Percentiles rank a stretch among this genome's conserved stretches.
Evolutionary conservation across 768 basidiomycete genomes (phyloP).

Genomic region (Tephrocybe sp.): DNA sequence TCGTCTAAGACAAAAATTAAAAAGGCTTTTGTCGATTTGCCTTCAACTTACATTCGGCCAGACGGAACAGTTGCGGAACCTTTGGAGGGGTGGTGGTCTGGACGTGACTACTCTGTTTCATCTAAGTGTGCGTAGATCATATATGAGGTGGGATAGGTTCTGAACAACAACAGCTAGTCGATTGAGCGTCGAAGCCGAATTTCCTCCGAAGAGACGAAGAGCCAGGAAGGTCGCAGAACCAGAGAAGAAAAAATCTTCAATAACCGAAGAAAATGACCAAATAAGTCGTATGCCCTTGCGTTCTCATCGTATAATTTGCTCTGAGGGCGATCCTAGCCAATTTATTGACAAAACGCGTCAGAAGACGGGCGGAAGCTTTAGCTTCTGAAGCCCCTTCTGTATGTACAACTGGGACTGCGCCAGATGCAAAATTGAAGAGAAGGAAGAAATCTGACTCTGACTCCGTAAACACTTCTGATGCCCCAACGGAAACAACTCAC

Average conservation of each 20-base stretch:
- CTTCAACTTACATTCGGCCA: constrained; percentile 40
- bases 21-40: constrained; percentile 62
- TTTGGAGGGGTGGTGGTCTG: constrained; percentile 41
- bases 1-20: constrained; percentile 29
- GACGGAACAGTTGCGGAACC: constrained; percentile 45
- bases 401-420: background rate
- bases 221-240: background rate
- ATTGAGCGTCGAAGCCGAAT: background rate
- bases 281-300: background rate
- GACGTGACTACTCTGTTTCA: constrained; percentile 11
- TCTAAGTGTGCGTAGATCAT: constrained; percentile 6
- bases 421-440: constrained; percentile 3
- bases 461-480: background rate
- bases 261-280: background rate
- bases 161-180: background rate
- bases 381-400: no score
- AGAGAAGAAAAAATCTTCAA: background rate
- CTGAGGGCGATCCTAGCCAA: background rate
- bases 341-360: constrained; percentile 14
- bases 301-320: background rate
- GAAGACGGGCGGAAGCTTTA: background rate
- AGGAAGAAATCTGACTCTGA: constrained; percentile 5
- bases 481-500: background rate
- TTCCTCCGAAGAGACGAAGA: constrained; percentile 5
- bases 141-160: background rate